Percentiles rank a stretch among this genome's conserved stretches.
Conservation (phyloP, 176 grass and related monocot genomes). For the Chrysopogon serrulatus region DNA sequence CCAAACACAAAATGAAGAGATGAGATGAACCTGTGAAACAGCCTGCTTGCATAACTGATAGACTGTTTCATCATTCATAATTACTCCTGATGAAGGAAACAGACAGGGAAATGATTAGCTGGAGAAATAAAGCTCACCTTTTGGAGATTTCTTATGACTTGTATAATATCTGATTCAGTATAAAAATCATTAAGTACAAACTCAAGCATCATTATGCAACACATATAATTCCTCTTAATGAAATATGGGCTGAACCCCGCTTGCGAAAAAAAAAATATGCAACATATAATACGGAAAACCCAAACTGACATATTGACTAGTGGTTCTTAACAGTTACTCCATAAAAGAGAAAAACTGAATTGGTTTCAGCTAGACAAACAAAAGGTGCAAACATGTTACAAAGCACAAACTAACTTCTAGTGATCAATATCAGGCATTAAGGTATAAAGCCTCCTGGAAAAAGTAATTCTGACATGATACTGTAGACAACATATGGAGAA, state of each 20-base stretch:
- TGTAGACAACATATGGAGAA: background rate
- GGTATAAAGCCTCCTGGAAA: background rate
- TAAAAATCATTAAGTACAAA: background rate
- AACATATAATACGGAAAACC: background rate
- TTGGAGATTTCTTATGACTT: background rate
- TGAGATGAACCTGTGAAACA: constrained; percentile 74
- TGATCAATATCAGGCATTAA: background rate
- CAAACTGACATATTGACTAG: background rate
- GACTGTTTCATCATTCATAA: constrained; percentile 97
- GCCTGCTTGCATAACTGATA: constrained; percentile 98
- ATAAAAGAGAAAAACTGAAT: background rate
- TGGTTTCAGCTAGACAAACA: background rate
- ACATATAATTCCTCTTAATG: too few species aligned
- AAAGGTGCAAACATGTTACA: background rate
- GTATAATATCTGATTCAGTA: background rate
- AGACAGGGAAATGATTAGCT: constrained; percentile 14
- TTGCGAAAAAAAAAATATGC: too few species aligned
- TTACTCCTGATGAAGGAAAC: constrained; percentile 57
- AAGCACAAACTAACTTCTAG: background rate
- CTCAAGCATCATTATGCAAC: background rate
- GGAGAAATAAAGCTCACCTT: background rate
- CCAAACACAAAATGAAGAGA: constrained; percentile 7
- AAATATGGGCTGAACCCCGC: too few species aligned
- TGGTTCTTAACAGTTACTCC: background rate
- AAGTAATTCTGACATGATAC: background rate